Evolutionary conservation across 1,139 yeast species (phyloP), one percentile per base, ranked within the genome.

Genomic region (Kazachstania sp.): DNA sequence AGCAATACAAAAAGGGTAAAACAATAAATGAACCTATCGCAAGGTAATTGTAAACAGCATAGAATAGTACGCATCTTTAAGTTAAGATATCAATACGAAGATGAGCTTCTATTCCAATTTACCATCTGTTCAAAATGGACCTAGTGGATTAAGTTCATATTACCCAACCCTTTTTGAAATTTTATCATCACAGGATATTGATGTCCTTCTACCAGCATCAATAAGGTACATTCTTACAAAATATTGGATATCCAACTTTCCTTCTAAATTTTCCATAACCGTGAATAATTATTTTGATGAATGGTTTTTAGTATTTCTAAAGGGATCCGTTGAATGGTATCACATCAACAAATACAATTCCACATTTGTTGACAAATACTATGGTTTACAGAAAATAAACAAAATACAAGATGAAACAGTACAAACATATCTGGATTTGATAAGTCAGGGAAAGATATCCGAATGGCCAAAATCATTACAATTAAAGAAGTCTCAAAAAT

Each of bases 321-420:
- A 92, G 62, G 80, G 86, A 0, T 54, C 75, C 15, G 71, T 90
- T 1, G 97, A 92, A 64, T 82, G 81, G 73, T 75, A 77, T 55
- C 86, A 83, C 57, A 64, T 90, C 45, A 75, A 71, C 46, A 73
- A 74, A 48, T 86, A 95, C 87, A 90, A 86, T 58, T 81, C 95
- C 0, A 79, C 94, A 2, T 87, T 92, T 57, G 86, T 95, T 0
- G 97, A 90, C 63, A 86, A 86, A 63, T 92, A 90, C 61, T 90
- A 92, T 61, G 97, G 97, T 2, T 68, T 92, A 55, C 87, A 88
- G 62, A 69, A 95, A 45, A 79, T 79, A 47, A 56, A 74, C 2
- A 65, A 74, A 39, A 60, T 72, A 12, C 57, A 59, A 37, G 54
- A 59, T 23, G 57, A 60, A 7, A 49, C 61, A 18, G 52, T 60